Evolutionary conservation across 371 early-diverging fungal species (phyloP).

Genomic region (Fennellomyces sp.): DNA sequence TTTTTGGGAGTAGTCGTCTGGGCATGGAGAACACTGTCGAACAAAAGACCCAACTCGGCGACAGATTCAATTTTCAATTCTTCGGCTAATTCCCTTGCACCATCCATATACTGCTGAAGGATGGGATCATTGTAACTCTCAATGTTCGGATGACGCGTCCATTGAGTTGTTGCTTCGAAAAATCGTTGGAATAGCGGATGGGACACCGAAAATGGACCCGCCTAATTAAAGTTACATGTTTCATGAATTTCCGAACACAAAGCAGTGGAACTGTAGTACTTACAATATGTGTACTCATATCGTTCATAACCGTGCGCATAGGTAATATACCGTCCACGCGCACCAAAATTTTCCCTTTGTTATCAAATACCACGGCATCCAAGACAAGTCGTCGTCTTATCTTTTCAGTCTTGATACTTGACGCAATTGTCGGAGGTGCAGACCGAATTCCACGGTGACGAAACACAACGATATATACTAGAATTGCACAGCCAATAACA

Average conservation of each 20-base stretch:
- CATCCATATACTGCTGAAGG: slow-evolving; percentile 7
- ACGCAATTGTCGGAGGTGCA: background rate
- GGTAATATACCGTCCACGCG: slow-evolving; percentile 43
- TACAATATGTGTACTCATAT: background rate
- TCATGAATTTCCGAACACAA: too few relatives aligned
- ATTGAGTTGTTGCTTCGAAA: slow-evolving; percentile 25
- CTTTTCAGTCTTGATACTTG: slow-evolving; percentile 13
- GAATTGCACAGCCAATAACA: slow-evolving; percentile 26
- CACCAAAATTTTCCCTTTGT: slow-evolving; percentile 41
- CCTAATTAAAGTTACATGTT: background rate
- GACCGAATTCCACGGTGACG: background rate
- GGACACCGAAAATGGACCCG: slow-evolving; percentile 7
- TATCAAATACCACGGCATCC: slow-evolving; percentile 37
- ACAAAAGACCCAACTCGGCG: slow-evolving; percentile 31
- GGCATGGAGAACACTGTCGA: slow-evolving; percentile 28
- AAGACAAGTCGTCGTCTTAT: slow-evolving; percentile 27
- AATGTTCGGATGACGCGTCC: slow-evolving; percentile 10
- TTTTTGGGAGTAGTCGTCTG: slow-evolving; percentile 11
- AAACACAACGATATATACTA: slow-evolving; percentile 23
- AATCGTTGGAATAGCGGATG: slow-evolving; percentile 33
- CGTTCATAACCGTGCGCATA: slow-evolving; percentile 15
- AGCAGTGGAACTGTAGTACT: too few relatives aligned
- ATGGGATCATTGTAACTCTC: slow-evolving; percentile 1
- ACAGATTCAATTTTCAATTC: slow-evolving; percentile 20
- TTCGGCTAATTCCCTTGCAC: slow-evolving; percentile 27